Evolutionary conservation across 805 yeast genomes (phyloP).

Genomic region (Barnettozyma siamensis): DNA sequence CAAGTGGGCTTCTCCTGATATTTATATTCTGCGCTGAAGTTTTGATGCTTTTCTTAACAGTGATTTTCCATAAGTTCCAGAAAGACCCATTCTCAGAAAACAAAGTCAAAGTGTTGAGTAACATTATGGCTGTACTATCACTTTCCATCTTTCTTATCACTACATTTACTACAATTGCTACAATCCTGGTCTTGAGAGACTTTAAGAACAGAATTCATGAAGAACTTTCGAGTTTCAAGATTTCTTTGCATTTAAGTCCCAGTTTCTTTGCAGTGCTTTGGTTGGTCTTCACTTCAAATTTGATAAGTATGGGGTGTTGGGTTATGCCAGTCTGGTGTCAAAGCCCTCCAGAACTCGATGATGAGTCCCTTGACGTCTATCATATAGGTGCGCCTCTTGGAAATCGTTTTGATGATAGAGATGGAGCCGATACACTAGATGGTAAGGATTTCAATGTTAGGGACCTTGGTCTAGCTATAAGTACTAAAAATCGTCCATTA

Average conservation of each 20-base stretch:
- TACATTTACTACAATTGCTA: slow-evolving; percentile 27
- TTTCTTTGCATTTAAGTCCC: slow-evolving; percentile 36
- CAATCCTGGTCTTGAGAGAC: slow-evolving; percentile 27
- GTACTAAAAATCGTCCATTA: not conserved
- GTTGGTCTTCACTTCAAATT: slow-evolving; percentile 26
- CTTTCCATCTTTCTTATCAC: slow-evolving; percentile 29
- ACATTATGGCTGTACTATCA: slow-evolving; percentile 33
- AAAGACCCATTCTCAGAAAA: not conserved
- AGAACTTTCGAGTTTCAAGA: slow-evolving; percentile 42
- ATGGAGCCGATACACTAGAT: not conserved
- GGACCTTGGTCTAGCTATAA: not conserved
- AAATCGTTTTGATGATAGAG: not conserved
- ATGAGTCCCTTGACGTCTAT: not conserved
- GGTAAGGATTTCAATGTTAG: no score
- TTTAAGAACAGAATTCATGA: slow-evolving; percentile 7
- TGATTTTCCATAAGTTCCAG: slow-evolving; percentile 19
- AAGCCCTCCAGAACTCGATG: slow-evolving; percentile 29
- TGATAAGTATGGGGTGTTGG: slow-evolving; percentile 28
- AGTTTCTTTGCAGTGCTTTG: slow-evolving; percentile 38
- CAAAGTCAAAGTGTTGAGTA: slow-evolving; percentile 24
- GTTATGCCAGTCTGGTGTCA: slow-evolving; percentile 50
- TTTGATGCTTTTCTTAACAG: not conserved
- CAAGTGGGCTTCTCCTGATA: not conserved
- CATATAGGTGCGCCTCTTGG: slow-evolving; percentile 1
- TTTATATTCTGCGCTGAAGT: not conserved